phyloP scores from a whole-genome alignment of 768 basidiomycete species.

The Podaxis sp. region DNA sequence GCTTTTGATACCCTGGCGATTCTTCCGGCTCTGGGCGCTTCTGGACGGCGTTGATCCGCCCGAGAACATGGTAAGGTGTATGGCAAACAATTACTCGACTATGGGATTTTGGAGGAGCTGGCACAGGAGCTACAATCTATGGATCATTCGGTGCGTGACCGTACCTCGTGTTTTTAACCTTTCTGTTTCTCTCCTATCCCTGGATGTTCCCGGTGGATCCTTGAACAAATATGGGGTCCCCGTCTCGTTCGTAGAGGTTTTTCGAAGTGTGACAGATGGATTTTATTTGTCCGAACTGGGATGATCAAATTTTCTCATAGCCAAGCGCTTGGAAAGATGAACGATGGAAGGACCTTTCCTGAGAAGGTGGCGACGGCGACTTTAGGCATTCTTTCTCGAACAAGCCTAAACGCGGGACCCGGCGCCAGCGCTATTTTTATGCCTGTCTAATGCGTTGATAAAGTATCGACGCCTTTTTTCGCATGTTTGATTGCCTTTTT shows the following conservation, averaged over 20 bases:
- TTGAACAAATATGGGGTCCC: neutral
- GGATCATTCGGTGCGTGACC: conserved; percentile 74
- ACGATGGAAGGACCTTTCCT: neutral
- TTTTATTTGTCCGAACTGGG: neutral
- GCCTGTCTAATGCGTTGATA: neutral
- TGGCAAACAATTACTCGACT: conserved; percentile 95
- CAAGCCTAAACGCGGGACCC: neutral
- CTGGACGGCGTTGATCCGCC: conserved; percentile 88
- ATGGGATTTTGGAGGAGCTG: conserved; percentile 95
- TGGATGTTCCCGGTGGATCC: neutral
- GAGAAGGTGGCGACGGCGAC: neutral
- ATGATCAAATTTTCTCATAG: neutral
- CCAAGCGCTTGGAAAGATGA: neutral
- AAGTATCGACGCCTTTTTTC: neutral
- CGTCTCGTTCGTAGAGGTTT: neutral
- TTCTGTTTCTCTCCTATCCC: neutral
- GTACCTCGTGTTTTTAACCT: neutral
- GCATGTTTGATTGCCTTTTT: neutral
- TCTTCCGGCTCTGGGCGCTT: conserved; percentile 94
- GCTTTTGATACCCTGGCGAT: conserved; percentile 94
- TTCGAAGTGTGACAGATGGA: neutral
- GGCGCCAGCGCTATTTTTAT: neutral
- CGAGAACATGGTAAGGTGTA: conserved; percentile 99
- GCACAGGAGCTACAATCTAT: conserved; percentile 96
- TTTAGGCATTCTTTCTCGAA: neutral